phyloP scores from a whole-genome alignment of 352 stramenopile species.

The Phytophthora litchii region DNA sequence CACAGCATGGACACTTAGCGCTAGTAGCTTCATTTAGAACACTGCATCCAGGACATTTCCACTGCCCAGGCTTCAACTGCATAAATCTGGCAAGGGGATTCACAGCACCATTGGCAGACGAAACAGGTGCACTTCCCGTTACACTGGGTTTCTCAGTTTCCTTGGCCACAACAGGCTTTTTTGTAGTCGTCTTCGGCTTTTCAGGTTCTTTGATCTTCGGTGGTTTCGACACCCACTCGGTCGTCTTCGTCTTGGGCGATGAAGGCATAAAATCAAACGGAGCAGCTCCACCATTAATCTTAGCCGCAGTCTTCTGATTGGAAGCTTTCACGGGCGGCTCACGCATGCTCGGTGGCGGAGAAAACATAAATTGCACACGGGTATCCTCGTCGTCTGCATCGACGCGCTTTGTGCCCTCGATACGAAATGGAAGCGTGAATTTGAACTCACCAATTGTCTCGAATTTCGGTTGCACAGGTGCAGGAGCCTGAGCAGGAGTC shows the following conservation, averaged over 20 bases:
- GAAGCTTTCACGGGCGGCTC: constrained; percentile 52
- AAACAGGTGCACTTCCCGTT: constrained; percentile 1
- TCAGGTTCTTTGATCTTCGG: constrained; percentile 30
- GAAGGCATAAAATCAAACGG: constrained; percentile 73
- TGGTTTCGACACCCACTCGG: constrained; percentile 44
- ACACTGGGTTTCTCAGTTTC: constrained; percentile 14
- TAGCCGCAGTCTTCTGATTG: constrained; percentile 34
- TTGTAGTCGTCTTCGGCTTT: constrained; percentile 21
- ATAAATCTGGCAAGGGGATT: constrained; percentile 74
- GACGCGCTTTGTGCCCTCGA: constrained; percentile 14
- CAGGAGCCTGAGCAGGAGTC: constrained; percentile 28
- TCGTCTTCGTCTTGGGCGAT: constrained; percentile 56
- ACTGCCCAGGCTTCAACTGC: constrained; percentile 69
- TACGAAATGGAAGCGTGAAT: constrained; percentile 55
- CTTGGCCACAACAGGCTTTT: constrained; percentile 21
- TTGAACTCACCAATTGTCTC: constrained; percentile 47
- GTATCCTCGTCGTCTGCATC: constrained; percentile 48
- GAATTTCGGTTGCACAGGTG: constrained; percentile 15
- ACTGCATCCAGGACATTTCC: constrained; percentile 82
- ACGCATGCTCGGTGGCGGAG: constrained; percentile 54
- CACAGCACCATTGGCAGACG: constrained; percentile 23
- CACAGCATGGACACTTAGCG: constrained; percentile 82
- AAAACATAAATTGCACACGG: constrained; percentile 67
- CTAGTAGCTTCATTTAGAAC: constrained; percentile 66
- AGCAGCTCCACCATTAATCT: constrained; percentile 32